Percentiles rank a stretch among this genome's conserved stretches.
These are phyloP conservation scores for Withania somnifera DNA, from an alignment of 305 asterid genomes.

Conservation along the genomic window DNA sequence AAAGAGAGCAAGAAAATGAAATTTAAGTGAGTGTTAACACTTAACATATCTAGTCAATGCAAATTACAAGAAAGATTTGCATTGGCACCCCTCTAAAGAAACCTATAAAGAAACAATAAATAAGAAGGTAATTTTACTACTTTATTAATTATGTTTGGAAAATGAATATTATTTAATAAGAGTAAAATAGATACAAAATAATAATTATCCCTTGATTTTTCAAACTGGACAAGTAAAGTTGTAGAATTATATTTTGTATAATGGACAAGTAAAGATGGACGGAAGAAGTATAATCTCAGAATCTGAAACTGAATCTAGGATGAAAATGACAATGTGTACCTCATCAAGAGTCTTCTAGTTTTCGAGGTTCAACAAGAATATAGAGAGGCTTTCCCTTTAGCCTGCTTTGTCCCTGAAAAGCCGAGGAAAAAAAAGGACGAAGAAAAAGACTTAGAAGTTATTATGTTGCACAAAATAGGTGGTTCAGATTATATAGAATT, in stretches of 20 bases:
- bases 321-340: slow-evolving; percentile 7
- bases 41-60: not conserved
- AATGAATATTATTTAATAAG: too few relatives aligned
- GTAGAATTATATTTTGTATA: too few relatives aligned
- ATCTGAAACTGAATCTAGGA: not conserved
- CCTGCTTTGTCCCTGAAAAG: slow-evolving; percentile 40
- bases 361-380: slow-evolving; percentile 66
- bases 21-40: not conserved
- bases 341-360: slow-evolving; percentile 23
- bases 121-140: too few relatives aligned
- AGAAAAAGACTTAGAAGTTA: not conserved
- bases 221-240: too few relatives aligned
- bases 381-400: slow-evolving; percentile 62
- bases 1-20: not conserved
- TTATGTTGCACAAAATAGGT: not conserved
- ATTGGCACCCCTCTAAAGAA: too few relatives aligned
- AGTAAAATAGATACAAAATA: too few relatives aligned
- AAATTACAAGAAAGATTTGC: not conserved
- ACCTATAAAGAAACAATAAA: too few relatives aligned
- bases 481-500: not conserved
- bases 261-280: too few relatives aligned
- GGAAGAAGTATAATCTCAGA: not conserved
- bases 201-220: too few relatives aligned
- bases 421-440: too few relatives aligned
- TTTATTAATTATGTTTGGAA: too few relatives aligned